phyloP scores from a whole-genome alignment of 495 filamentous ascomycete genomes.

The Neurospora sp. region DNA sequence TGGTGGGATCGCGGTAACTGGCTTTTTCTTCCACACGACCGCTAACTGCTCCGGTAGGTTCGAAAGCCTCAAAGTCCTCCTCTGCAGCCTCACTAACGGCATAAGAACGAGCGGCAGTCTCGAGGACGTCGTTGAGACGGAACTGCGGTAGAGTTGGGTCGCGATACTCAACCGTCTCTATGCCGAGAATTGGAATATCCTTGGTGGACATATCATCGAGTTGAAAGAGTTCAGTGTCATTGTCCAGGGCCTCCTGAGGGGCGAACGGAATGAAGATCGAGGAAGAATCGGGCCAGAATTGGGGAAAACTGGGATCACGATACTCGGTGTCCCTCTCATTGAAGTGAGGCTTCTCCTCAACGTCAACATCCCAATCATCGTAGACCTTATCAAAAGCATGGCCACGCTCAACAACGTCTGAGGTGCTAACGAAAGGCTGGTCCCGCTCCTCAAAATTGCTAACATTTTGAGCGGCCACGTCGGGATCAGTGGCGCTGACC shows the following conservation, averaged over 20 bases:
- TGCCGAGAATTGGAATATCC: neutral
- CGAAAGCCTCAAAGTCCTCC: neutral
- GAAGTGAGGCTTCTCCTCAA: neutral
- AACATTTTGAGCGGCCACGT: neutral
- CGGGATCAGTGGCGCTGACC: neutral
- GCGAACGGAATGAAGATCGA: neutral
- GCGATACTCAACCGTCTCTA: neutral
- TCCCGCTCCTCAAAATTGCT: neutral
- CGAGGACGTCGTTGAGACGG: neutral
- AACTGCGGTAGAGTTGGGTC: neutral
- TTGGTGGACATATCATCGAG: neutral
- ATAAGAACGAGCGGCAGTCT: neutral
- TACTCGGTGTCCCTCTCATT: neutral
- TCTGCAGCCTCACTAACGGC: neutral
- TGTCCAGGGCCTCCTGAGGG: neutral
- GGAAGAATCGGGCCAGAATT: neutral
- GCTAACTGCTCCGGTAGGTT: neutral
- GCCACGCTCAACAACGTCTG: neutral
- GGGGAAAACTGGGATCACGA: neutral
- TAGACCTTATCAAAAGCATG: neutral
- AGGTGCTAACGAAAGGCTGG: neutral
- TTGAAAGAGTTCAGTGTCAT: neutral
- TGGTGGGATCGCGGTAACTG: neutral
- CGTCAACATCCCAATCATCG: neutral
- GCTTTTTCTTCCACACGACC: neutral